These are phyloP conservation scores for Fagopyrum tataricum DNA, from an alignment of 148 eudicot species.

Conservation along the genomic window DNA sequence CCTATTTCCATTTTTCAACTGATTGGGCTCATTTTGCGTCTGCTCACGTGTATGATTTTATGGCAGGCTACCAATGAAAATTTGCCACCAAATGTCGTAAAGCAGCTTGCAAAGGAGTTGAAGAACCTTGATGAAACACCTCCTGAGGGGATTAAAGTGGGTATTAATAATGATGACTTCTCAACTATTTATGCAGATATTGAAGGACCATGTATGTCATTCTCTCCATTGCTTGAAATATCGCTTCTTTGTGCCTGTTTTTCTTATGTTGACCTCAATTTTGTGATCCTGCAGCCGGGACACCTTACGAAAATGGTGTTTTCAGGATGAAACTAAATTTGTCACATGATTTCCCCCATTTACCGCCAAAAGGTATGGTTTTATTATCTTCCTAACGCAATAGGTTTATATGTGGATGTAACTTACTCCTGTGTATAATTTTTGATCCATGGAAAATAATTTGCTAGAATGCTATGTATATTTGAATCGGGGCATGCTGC, in stretches of 20 bases:
- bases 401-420: neutral
- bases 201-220: conserved; percentile 76
- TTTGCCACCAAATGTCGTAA: conserved; percentile 91
- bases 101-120: conserved; percentile 90
- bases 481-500: neutral
- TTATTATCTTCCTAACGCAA: neutral
- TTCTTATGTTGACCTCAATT: conserved; percentile 1
- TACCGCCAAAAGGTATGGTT: conserved; percentile 82
- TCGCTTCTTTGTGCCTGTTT: neutral
- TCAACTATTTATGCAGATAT: conserved; percentile 88
- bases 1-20: neutral
- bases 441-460: neutral
- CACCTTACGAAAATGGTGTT: conserved; percentile 89
- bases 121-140: conserved; percentile 95
- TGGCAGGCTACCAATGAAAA: conserved; percentile 93
- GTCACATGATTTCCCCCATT: conserved; percentile 84
- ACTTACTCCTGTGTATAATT: neutral
- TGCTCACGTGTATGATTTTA: neutral
- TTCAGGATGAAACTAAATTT: conserved; percentile 90
- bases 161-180: conserved; percentile 87
- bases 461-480: neutral
- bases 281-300: conserved; percentile 69
- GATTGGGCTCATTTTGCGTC: neutral
- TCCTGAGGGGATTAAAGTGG: conserved; percentile 96
- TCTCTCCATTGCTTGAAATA: neutral